Evolutionary conservation across 306 rosid species (phyloP).

Genomic region (Vigna angularis): DNA sequence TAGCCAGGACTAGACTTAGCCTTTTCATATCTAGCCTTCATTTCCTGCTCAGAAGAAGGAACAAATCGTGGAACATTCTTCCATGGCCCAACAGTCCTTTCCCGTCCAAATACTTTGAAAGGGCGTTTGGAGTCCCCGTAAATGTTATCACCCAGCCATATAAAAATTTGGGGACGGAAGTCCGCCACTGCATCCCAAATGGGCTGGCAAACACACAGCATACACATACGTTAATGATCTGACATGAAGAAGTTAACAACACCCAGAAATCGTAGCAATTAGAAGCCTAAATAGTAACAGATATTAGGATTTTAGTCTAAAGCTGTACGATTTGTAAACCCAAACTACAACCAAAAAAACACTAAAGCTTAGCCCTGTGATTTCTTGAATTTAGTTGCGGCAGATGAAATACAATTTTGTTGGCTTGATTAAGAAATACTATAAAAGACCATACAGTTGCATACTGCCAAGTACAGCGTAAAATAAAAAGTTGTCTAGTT

Average conservation of each 20-base stretch:
- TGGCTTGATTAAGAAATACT: not conserved
- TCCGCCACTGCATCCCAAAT: slow-evolving; percentile 70
- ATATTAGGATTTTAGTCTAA: slow-evolving; percentile 4
- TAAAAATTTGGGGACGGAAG: slow-evolving; percentile 74
- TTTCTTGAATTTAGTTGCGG: not conserved
- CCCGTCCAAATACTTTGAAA: slow-evolving; percentile 67
- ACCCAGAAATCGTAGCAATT: not conserved
- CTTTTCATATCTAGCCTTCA: slow-evolving; percentile 62
- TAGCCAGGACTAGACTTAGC: slow-evolving; percentile 72
- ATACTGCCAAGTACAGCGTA: not conserved
- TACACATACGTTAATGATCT: slow-evolving; percentile 21
- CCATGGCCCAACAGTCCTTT: slow-evolving; percentile 87
- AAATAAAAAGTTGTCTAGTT: not conserved
- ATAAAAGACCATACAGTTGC: not conserved
- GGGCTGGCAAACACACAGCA: slow-evolving; percentile 57
- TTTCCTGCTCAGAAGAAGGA: slow-evolving; percentile 68
- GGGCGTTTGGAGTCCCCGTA: slow-evolving; percentile 84
- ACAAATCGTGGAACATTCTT: slow-evolving; percentile 75
- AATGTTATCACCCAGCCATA: slow-evolving; percentile 89
- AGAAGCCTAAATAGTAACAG: slow-evolving; percentile 24
- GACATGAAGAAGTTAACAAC: not conserved
- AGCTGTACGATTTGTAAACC: slow-evolving; percentile 35
- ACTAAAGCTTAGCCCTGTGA: slow-evolving; percentile 8
- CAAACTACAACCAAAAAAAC: not conserved
- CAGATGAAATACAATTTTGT: not conserved